Conservation (phyloP, 2,329 filamentous ascomycete genomes). For the Polytolypa hystricis region DNA sequence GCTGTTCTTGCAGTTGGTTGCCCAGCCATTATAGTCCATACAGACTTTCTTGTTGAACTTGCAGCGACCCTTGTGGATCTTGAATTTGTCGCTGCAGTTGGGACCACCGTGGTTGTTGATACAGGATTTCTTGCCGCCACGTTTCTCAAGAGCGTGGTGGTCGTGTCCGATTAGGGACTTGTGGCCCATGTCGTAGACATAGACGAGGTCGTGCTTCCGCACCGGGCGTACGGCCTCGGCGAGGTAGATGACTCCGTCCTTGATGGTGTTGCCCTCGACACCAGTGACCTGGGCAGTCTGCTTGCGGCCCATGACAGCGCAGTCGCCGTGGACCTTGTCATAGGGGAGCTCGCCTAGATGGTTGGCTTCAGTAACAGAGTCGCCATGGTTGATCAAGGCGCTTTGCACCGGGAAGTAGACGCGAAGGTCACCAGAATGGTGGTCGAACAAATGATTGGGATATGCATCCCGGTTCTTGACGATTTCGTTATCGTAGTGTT, state of each 20-base stretch:
- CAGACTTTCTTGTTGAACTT: not conserved
- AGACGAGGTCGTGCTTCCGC: not conserved
- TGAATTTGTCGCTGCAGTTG: constrained; percentile 7
- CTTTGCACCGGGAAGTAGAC: constrained; percentile 7
- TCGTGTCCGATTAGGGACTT: constrained; percentile 2
- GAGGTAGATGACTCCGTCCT: constrained; percentile 7
- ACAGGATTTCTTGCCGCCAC: constrained; percentile 1
- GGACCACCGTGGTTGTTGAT: constrained; percentile 4
- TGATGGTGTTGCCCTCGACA: constrained; percentile 6
- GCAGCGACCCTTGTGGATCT: constrained; percentile 3
- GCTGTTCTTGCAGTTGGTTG: constrained; percentile 4
- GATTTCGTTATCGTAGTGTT: constrained; percentile 1
- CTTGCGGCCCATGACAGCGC: constrained; percentile 4
- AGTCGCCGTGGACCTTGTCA: constrained; percentile 2
- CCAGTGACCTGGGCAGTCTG: constrained; percentile 4
- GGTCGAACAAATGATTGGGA: constrained; percentile 3
- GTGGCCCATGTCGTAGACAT: constrained; percentile 6
- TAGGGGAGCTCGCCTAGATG: constrained; percentile 4
- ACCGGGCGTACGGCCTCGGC: constrained; percentile 1
- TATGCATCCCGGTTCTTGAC: not conserved
- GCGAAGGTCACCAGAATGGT: constrained; percentile 1
- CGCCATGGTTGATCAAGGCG: constrained; percentile 3
- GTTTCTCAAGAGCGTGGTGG: not conserved
- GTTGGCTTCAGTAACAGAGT: constrained; percentile 3
- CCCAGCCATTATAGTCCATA: constrained; percentile 5